Evolutionary conservation across 1,139 yeast species (phyloP).

Genomic region (Protomyces arabidopsidicola): DNA sequence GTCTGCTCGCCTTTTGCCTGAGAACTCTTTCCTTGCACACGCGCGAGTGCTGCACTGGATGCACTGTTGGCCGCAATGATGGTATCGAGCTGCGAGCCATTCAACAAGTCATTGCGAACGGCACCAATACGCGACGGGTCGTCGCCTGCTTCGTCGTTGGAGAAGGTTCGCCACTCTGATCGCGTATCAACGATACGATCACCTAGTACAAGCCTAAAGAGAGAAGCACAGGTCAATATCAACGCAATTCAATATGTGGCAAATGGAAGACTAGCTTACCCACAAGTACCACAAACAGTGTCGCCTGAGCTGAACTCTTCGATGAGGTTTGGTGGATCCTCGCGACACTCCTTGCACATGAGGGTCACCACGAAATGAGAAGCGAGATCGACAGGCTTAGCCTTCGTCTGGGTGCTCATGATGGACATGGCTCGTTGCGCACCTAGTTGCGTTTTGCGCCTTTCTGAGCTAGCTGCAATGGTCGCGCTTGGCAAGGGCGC

Average conservation of each 20-base stretch:
- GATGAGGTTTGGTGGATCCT: slow-evolving; percentile 88
- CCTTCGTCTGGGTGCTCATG: slow-evolving; percentile 5
- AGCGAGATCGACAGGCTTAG: slow-evolving; percentile 20
- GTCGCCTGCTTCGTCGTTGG: slow-evolving; percentile 92
- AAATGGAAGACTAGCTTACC: slow-evolving; percentile 39
- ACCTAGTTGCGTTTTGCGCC: background rate
- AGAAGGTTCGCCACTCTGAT: slow-evolving; percentile 96
- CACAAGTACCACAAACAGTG: slow-evolving; percentile 95
- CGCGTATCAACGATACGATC: slow-evolving; percentile 91
- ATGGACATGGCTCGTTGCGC: slow-evolving; percentile 9
- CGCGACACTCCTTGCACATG: slow-evolving; percentile 94
- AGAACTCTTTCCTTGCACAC: slow-evolving; percentile 81
- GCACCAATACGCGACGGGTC: slow-evolving; percentile 99
- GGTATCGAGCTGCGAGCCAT: slow-evolving; percentile 87
- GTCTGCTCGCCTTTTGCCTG: slow-evolving; percentile 86
- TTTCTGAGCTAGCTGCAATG: no score
- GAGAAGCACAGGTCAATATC: background rate
- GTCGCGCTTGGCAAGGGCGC: background rate
- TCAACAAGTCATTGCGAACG: slow-evolving; percentile 91
- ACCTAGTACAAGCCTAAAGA: slow-evolving; percentile 60
- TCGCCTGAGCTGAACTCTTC: slow-evolving; percentile 97
- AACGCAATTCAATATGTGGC: background rate
- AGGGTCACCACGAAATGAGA: slow-evolving; percentile 72
- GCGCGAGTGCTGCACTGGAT: slow-evolving; percentile 64
- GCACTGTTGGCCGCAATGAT: slow-evolving; percentile 83